A percentile compares a stretch with the other conserved stretches of the same genome.
Evolutionary conservation across 129 eudicot species (phyloP).

Genomic region (Logfia minima): DNA sequence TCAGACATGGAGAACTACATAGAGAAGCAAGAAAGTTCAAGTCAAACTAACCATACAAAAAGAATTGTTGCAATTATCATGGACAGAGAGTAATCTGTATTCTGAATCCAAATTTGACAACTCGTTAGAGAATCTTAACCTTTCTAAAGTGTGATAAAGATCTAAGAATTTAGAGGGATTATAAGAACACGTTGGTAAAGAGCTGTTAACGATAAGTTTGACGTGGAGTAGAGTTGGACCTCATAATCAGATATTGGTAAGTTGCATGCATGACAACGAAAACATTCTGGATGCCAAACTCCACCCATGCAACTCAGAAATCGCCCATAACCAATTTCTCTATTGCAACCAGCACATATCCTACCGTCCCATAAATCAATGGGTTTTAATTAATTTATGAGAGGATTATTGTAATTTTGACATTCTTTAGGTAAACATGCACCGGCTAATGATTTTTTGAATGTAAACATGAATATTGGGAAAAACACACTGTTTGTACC

Average conservation of each 20-base stretch:
- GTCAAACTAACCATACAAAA: constrained; percentile 3
- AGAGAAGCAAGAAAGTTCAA: constrained; percentile 24
- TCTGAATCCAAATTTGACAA: constrained; percentile 8
- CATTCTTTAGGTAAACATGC: not conserved
- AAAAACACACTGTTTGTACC: not conserved
- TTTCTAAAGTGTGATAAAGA: constrained; percentile 9
- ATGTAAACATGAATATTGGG: not conserved
- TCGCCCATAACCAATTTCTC: constrained; percentile 84
- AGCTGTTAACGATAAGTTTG: constrained; percentile 28
- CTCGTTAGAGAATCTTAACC: not conserved
- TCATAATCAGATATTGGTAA: constrained; percentile 84
- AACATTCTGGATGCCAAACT: constrained; percentile 98
- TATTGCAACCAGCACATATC: constrained; percentile 88
- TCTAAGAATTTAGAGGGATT: constrained; percentile 22
- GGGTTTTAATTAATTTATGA: not conserved
- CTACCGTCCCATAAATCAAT: constrained; percentile 42
- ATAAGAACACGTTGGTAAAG: constrained; percentile 26
- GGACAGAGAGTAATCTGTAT: constrained; percentile 5
- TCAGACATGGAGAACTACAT: constrained; percentile 82
- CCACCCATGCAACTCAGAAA: constrained; percentile 93
- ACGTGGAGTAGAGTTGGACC: constrained; percentile 48
- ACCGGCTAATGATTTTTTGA: not conserved
- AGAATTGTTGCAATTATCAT: constrained; percentile 8
- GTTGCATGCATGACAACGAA: constrained; percentile 80
- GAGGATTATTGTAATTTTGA: not conserved